phyloP scores from a whole-genome alignment of 345 rosid genomes.

The Litchi chinensis region DNA sequence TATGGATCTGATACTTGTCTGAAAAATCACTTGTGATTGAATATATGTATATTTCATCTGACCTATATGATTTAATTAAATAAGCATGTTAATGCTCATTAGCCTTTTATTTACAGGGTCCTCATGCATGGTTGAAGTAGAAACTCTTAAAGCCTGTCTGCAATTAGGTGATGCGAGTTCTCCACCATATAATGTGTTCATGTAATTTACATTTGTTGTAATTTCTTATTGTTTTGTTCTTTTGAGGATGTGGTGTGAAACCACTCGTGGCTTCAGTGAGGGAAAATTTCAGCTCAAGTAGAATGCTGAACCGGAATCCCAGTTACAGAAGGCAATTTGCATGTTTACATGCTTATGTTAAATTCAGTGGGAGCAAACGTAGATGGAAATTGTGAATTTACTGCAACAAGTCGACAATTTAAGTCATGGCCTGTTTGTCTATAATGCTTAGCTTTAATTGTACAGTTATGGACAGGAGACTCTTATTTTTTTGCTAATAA shows the following conservation, averaged over 20 bases:
- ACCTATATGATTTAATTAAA: not conserved
- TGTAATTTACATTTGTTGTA: not conserved
- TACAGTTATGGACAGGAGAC: not conserved
- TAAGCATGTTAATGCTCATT: not conserved
- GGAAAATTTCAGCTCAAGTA: not conserved
- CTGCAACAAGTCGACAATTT: not conserved
- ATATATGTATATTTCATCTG: not conserved
- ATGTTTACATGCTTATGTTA: not conserved
- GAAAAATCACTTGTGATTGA: not conserved
- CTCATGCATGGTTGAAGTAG: constrained; percentile 26
- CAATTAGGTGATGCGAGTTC: constrained; percentile 4
- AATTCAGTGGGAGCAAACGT: not conserved
- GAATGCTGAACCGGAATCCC: not conserved
- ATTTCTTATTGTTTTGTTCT: not conserved
- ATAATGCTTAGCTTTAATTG: not conserved
- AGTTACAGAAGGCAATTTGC: not conserved
- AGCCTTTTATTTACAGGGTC: constrained; percentile 26
- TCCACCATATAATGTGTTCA: not conserved
- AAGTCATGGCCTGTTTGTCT: not conserved
- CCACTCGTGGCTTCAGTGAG: not conserved
- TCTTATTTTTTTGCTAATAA: not conserved
- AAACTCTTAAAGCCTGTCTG: not conserved
- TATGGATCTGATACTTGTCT: not conserved
- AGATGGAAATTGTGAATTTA: not conserved
- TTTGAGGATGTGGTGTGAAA: not conserved